Evolutionary conservation across 805 yeast species (phyloP), one percentile per base, ranked within the genome.

Genomic region (Ascoidea tarda): DNA sequence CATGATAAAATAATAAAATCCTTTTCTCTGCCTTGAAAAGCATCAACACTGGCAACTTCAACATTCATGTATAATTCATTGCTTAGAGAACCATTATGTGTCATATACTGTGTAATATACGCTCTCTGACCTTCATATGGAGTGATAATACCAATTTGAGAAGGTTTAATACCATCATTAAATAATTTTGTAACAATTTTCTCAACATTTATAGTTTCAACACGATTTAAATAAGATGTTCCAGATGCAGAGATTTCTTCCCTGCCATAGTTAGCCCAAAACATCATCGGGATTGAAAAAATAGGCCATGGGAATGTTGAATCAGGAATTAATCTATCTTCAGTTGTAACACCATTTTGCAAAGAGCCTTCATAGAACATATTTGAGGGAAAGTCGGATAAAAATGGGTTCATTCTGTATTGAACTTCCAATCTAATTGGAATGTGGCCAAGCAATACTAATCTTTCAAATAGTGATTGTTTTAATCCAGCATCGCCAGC

Each of bases 41-140:
- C 87, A 63, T 83, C 90, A 16, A 83, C 80, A 6, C 86, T 79
- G 5, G 93, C 88, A 33, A 90, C 89, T 67, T 90, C 97, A 49
- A 90, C 84, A 51, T 78, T 81, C 50, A 73, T 65, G 63, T 87
- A 87, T 42, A 77, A 66, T 1, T 81, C 82, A 57, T 78, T 78
- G 52, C 81, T 84, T 62, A 83, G 63, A 0, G 87, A 68, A 33
- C 90, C 85, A 59, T 81, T 82, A 71, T 80, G 66, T 59, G 78
- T 77, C 87, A 90, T 79, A 65, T 85, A 85, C 61, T 83, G 89
- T 6, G 80, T 76, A 51, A 90, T 70, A 63, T 83, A 89, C 0
- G 90, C 86, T 56, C 96, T 72, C 68, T 90, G 97, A 42, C 96
- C 97, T 65, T 88, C 96, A 66, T 90, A 90, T 0, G 97, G 97